These are phyloP conservation scores for Botrytis aclada DNA, from an alignment of 2,329 filamentous ascomycete genomes.

Conservation along the genomic window DNA sequence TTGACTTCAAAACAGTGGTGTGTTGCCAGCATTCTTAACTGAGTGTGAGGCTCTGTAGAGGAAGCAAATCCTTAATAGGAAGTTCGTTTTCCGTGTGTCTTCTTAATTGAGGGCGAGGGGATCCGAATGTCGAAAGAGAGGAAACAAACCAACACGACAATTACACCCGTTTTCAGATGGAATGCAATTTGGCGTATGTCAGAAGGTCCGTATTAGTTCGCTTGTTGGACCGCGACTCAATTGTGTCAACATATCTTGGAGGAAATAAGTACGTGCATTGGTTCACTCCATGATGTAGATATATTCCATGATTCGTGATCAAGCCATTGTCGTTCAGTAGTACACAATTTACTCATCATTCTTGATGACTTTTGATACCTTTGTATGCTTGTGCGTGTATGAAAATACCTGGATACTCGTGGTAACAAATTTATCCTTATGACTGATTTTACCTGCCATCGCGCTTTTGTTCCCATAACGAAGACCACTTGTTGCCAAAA, in stretches of 20 bases:
- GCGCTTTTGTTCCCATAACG: background rate
- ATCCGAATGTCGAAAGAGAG: slow-evolving; percentile 68
- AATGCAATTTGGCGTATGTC: background rate
- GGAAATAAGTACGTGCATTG: slow-evolving; percentile 1
- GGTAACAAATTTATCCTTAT: too few species aligned
- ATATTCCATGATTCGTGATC: background rate
- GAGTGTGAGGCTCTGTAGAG: slow-evolving; percentile 63
- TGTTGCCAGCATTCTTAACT: slow-evolving; percentile 61
- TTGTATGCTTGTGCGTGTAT: background rate
- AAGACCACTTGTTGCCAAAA: background rate
- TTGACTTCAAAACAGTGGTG: slow-evolving; percentile 56
- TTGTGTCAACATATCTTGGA: background rate
- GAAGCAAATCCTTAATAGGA: slow-evolving; percentile 58
- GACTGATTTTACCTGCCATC: background rate
- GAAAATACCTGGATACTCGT: background rate
- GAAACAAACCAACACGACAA: slow-evolving; percentile 47
- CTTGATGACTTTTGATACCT: background rate
- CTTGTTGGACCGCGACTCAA: background rate
- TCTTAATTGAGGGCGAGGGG: slow-evolving; percentile 70
- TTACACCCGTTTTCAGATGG: background rate
- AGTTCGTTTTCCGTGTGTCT: slow-evolving; percentile 66
- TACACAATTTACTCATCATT: background rate
- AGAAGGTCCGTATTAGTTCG: background rate
- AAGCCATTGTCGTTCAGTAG: background rate
- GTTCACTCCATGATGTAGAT: background rate